Percentiles rank a stretch among this genome's conserved stretches.
These are phyloP conservation scores for Nicotiana paniculata DNA, from an alignment of 257 asterid genomes.

Conservation along the genomic window DNA sequence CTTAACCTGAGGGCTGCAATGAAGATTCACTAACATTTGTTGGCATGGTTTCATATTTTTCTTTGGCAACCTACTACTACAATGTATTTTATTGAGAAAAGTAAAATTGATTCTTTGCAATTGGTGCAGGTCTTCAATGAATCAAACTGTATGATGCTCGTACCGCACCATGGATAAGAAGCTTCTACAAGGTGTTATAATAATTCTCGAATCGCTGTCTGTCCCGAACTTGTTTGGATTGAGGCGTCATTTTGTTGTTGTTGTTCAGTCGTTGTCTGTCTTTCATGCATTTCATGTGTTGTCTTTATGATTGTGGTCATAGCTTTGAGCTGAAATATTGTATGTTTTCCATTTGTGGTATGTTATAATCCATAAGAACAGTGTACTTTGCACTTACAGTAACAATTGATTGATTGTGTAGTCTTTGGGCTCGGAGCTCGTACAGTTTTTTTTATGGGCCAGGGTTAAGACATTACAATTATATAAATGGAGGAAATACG, in stretches of 20 bases:
- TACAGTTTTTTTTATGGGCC: neutral
- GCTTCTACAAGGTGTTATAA: neutral
- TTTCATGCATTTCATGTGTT: neutral
- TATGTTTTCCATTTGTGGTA: neutral
- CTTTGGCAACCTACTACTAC: neutral
- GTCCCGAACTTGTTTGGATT: neutral
- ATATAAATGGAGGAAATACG: neutral
- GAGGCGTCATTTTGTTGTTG: no score
- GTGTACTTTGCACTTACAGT: neutral
- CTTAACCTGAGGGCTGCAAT: no score
- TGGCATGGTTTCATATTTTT: no score
- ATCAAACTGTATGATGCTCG: neutral
- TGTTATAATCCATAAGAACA: neutral
- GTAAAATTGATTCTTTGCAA: neutral
- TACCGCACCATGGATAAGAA: neutral
- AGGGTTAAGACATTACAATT: neutral
- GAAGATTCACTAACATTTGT: no score
- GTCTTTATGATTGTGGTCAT: neutral
- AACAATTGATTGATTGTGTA: neutral
- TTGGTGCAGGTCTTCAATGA: neutral
- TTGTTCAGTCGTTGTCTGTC: neutral
- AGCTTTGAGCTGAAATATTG: neutral
- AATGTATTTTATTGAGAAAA: neutral
- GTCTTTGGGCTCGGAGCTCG: neutral
- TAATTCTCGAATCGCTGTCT: neutral